Conservation (phyloP, 495 filamentous ascomycete genomes). For the Jackrogersella multiformis region DNA sequence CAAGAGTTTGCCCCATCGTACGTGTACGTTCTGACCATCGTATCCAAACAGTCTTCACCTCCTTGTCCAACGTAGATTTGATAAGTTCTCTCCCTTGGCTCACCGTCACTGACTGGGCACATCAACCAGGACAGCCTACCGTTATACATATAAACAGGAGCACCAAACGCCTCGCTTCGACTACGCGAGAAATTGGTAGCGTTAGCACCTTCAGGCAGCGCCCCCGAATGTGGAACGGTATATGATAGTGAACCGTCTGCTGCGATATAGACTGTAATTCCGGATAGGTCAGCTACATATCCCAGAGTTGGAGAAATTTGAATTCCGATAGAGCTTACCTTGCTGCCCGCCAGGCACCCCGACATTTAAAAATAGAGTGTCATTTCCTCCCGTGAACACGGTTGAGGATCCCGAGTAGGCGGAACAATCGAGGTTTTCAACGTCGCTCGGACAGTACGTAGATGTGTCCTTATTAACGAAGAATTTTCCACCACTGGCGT, state of each 20-base stretch:
- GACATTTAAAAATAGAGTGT: constrained; percentile 35
- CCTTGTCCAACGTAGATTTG: constrained; percentile 28
- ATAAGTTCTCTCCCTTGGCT: constrained; percentile 31
- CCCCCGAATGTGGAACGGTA: constrained; percentile 33
- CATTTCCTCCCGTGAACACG: constrained; percentile 33
- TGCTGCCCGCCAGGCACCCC: constrained; percentile 44
- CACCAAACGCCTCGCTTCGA: constrained; percentile 31
- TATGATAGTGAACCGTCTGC: constrained; percentile 41
- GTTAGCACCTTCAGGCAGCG: constrained; percentile 27
- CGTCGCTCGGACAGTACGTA: constrained; percentile 38
- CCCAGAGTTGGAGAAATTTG: no score
- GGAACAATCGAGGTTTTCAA: constrained; percentile 36
- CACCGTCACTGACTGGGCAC: constrained; percentile 35
- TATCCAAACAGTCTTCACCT: constrained; percentile 10
- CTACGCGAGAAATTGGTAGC: constrained; percentile 28
- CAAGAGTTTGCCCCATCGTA: constrained; percentile 15
- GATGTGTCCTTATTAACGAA: constrained; percentile 35
- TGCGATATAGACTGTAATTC: constrained; percentile 37
- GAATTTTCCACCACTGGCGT: constrained; percentile 45
- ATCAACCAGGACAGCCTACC: constrained; percentile 10
- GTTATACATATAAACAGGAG: constrained; percentile 20
- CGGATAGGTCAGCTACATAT: not conserved
- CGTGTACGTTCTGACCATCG: constrained; percentile 27
- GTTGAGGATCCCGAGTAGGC: constrained; percentile 32
- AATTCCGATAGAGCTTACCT: constrained; percentile 16